Evolutionary conservation across 176 grass and related monocot genomes (phyloP).

Genomic region (Guadua angustifolia): DNA sequence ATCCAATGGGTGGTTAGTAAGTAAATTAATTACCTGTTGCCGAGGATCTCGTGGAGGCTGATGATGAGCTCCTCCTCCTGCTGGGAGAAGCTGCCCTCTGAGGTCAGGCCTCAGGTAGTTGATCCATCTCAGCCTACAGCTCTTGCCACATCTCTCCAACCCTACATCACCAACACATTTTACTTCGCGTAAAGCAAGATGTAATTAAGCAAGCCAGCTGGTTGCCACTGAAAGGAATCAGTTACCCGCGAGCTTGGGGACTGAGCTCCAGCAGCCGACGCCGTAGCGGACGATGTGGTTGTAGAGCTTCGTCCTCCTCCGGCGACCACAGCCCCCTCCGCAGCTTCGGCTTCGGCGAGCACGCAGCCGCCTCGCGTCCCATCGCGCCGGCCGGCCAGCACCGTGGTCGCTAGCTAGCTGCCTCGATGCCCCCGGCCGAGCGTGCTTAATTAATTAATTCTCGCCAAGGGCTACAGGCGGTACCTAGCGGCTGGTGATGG

Average conservation of each 20-base stretch:
- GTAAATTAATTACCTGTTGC: conserved; percentile 63
- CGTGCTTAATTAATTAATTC: conserved; percentile 21
- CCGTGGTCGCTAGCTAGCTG: background rate
- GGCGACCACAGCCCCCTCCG: conserved; percentile 88
- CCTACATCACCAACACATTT: conserved; percentile 39
- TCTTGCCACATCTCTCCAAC: conserved; percentile 91
- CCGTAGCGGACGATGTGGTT: conserved; percentile 87
- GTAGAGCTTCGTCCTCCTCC: conserved; percentile 96
- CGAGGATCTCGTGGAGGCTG: conserved; percentile 77
- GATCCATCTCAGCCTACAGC: conserved; percentile 92
- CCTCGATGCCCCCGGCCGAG: background rate
- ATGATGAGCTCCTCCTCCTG: conserved; percentile 86
- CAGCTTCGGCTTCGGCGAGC: conserved; percentile 70
- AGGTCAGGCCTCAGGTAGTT: conserved; percentile 94
- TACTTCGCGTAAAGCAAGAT: background rate
- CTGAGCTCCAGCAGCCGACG: conserved; percentile 93
- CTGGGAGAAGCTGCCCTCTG: conserved; percentile 91
- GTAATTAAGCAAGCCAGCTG: background rate
- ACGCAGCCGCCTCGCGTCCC: conserved; percentile 42
- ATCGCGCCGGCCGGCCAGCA: conserved; percentile 1
- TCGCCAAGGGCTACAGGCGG: background rate
- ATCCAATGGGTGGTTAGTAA: background rate
- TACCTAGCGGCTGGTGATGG: conserved; percentile 47
- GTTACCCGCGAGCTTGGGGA: conserved; percentile 78
- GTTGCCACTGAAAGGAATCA: background rate